Evolutionary conservation across 768 basidiomycete genomes (phyloP).

Genomic region (Leccinum fibrillosum): DNA sequence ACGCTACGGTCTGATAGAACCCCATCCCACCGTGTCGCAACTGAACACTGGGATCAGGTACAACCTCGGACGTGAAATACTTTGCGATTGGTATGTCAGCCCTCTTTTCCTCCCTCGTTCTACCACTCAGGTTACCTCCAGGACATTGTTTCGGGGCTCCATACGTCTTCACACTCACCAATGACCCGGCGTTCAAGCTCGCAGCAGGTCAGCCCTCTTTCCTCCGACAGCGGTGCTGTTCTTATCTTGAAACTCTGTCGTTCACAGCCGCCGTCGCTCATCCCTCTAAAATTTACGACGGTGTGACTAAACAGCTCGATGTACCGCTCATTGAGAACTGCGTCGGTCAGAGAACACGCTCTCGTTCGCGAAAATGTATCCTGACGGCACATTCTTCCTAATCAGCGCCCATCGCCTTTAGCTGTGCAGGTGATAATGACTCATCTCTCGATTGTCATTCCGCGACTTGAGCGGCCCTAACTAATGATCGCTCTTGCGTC

Average conservation of each 20-base stretch:
- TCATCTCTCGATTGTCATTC: background rate
- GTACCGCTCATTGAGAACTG: constrained; percentile 46
- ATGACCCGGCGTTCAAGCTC: constrained; percentile 37
- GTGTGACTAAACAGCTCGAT: constrained; percentile 31
- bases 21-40: constrained; percentile 5
- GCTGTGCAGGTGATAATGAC: constrained; percentile 47
- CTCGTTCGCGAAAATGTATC: background rate
- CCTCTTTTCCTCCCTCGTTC: background rate
- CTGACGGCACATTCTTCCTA: background rate
- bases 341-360: constrained; percentile 37
- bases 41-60: constrained; percentile 6
- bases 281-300: constrained; percentile 34
- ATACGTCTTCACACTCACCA: constrained; percentile 45
- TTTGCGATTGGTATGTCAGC: constrained; percentile 39
- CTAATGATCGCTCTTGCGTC: background rate
- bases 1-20: constrained; percentile 40
- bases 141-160: constrained; percentile 62
- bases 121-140: constrained; percentile 14
- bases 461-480: background rate
- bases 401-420: constrained; percentile 51
- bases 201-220: constrained; percentile 38
- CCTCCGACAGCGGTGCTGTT: background rate
- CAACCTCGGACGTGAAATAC: constrained; percentile 35
- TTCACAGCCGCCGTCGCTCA: constrained; percentile 52
- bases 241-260: background rate